Percentiles rank a stretch among this genome's conserved stretches.
Evolutionary conservation across 139 green algal genomes (phyloP).

Genomic region (Micromonas commoda): DNA sequence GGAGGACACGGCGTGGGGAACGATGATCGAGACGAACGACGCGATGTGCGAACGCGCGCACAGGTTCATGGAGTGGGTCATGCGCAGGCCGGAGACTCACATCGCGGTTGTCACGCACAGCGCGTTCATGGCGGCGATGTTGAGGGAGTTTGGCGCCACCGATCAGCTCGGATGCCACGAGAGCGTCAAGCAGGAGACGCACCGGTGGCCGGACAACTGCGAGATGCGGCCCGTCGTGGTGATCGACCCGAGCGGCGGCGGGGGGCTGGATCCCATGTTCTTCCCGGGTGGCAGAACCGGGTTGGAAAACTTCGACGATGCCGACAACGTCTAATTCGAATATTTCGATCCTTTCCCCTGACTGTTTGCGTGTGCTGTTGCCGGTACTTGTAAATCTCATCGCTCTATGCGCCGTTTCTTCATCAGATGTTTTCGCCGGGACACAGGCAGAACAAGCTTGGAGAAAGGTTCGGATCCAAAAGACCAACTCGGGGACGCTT

Average conservation of each 20-base stretch:
- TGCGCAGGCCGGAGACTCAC: background rate
- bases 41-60: background rate
- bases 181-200: background rate
- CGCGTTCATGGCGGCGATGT: constrained; percentile 5
- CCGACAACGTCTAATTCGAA: no score
- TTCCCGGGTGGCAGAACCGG: background rate
- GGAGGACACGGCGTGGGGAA: background rate
- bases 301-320: no score
- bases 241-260: background rate
- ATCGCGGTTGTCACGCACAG: constrained; percentile 15
- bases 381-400: no score
- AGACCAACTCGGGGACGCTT: no score
- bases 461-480: no score
- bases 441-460: no score
- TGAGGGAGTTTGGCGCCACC: background rate
- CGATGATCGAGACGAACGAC: background rate
- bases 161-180: background rate
- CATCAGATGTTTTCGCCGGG: no score
- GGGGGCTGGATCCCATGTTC: background rate
- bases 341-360: no score
- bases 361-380: no score
- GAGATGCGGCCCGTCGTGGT: constrained; percentile 6
- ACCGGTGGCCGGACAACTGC: constrained; percentile 9
- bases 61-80: background rate
- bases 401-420: no score